phyloP scores from a whole-genome alignment of 2,329 filamentous ascomycete species.

The Fusarium napiforme region DNA sequence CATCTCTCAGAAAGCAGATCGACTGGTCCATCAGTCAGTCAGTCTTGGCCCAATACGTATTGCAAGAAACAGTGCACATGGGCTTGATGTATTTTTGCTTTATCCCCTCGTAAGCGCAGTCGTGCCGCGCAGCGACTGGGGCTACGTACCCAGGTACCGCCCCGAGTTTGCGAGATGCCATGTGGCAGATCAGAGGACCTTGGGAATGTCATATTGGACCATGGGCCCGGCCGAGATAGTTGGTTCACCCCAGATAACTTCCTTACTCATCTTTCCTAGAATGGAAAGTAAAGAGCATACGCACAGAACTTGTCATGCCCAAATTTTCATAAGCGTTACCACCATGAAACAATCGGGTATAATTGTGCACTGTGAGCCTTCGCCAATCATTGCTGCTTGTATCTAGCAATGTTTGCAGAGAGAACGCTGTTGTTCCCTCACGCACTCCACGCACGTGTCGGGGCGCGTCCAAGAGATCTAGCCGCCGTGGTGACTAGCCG shows the following conservation, averaged over 20 bases:
- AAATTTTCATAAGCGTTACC: conserved; percentile 3
- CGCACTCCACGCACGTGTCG: conserved; percentile 15
- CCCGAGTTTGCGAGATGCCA: conserved; percentile 24
- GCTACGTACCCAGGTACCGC: not conserved
- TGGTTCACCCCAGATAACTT: not conserved
- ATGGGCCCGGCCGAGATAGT: conserved; percentile 8
- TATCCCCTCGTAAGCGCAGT: conserved; percentile 5
- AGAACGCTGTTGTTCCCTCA: conserved; percentile 1
- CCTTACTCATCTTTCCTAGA: not conserved
- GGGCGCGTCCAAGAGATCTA: conserved; percentile 30
- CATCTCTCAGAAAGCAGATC: conserved; percentile 30
- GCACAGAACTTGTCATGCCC: conserved; percentile 16
- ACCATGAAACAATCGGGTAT: conserved; percentile 26
- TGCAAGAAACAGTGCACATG: not conserved
- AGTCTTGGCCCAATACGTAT: not conserved
- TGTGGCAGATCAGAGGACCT: conserved; percentile 25
- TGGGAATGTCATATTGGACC: conserved; percentile 1
- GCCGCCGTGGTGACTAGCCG: conserved; percentile 18
- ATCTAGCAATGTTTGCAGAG: conserved; percentile 12
- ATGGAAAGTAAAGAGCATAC: not conserved
- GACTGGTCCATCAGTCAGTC: conserved; percentile 26
- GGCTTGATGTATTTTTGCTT: not conserved
- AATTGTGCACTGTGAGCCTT: conserved; percentile 15
- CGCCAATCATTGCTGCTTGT: conserved; percentile 35
- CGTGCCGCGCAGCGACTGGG: conserved; percentile 7